phyloP scores from a whole-genome alignment of 2,329 filamentous ascomycete species.

The Amauroascus verrucosus region DNA sequence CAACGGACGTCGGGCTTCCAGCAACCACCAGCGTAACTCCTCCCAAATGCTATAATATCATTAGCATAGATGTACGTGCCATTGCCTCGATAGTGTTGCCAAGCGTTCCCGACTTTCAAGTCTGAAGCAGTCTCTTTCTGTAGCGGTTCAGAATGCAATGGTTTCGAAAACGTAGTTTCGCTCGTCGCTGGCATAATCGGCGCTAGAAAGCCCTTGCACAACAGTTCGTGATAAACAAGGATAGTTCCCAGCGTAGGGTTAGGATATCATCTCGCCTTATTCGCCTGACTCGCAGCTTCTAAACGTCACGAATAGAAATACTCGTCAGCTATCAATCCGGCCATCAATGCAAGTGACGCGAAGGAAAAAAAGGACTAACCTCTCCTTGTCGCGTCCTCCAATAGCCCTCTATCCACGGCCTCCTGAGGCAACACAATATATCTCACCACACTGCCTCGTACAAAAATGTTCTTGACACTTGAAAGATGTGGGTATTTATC shows the following conservation, averaged over 20 bases:
- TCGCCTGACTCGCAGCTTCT: conserved; percentile 43
- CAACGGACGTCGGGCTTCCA: too few species aligned
- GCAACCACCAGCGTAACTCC: not conserved
- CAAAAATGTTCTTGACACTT: conserved; percentile 91
- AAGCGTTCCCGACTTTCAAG: not conserved
- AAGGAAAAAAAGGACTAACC: conserved; percentile 40
- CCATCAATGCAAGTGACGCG: conserved; percentile 8
- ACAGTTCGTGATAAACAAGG: not conserved
- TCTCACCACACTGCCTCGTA: conserved; percentile 81
- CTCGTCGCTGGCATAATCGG: not conserved
- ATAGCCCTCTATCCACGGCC: conserved; percentile 71
- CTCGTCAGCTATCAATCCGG: not conserved
- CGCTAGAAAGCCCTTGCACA: not conserved
- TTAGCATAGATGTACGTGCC: not conserved
- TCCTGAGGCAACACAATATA: conserved; percentile 80
- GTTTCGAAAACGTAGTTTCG: not conserved
- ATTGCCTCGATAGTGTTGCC: not conserved
- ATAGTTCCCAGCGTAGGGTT: not conserved
- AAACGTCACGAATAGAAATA: conserved; percentile 4
- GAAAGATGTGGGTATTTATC: conserved; percentile 87
- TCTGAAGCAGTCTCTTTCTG: not conserved
- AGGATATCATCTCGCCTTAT: conserved; percentile 37
- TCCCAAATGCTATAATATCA: not conserved
- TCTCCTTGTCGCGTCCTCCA: conserved; percentile 86
- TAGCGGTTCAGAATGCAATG: not conserved